Percentiles rank a stretch among this genome's conserved stretches.
These are phyloP conservation scores for Fraxinus floribunda DNA, from an alignment of 305 asterid genomes.

Conservation along the genomic window DNA sequence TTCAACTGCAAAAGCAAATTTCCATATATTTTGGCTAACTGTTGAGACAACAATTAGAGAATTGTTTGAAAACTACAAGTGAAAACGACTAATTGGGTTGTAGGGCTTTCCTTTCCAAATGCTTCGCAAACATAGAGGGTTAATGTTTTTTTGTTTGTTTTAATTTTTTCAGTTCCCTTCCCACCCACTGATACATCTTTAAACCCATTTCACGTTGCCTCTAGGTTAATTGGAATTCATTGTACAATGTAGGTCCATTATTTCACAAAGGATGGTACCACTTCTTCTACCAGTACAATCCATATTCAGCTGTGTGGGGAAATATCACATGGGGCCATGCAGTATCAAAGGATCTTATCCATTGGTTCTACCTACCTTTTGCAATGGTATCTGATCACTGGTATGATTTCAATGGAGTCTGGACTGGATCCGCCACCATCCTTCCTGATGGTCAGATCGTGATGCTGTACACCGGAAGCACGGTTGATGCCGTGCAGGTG, in stretches of 20 bases:
- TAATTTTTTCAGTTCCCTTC: not conserved
- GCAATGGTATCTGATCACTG: not conserved
- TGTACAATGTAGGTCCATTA: constrained; percentile 25
- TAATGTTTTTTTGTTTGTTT: not conserved
- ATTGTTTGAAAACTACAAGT: not conserved
- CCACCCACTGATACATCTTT: not conserved
- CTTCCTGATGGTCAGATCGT: not conserved
- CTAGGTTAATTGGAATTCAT: not conserved
- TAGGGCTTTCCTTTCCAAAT: not conserved
- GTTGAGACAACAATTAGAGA: not conserved
- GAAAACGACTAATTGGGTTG: not conserved
- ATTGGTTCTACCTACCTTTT: constrained; percentile 31
- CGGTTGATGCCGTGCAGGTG: constrained; percentile 20
- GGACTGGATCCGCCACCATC: no score
- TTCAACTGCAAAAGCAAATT: no score
- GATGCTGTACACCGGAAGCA: constrained; percentile 35
- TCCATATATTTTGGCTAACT: not conserved
- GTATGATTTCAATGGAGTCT: no score
- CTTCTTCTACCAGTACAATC: constrained; percentile 41
- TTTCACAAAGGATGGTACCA: constrained; percentile 36
- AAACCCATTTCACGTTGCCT: not conserved
- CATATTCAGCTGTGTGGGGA: constrained; percentile 33
- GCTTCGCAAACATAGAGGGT: not conserved
- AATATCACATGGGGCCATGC: constrained; percentile 44
- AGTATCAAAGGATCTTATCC: constrained; percentile 29